Percentiles rank a stretch among this genome's conserved stretches.
Evolutionary conservation across 257 asterid genomes (phyloP).

Genomic region (Nicotiana benthamiana): DNA sequence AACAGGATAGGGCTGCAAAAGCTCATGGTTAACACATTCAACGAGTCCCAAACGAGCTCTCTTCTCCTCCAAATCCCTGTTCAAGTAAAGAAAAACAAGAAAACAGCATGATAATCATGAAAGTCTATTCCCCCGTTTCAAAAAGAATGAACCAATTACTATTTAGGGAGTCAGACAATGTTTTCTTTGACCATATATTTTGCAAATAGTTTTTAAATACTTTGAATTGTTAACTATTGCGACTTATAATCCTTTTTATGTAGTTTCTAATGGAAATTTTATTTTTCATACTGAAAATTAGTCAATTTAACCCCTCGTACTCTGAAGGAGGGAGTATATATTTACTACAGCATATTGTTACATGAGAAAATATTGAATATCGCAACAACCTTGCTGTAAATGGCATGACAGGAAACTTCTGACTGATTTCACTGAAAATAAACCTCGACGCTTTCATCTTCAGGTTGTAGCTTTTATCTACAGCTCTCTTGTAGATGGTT

Average conservation of each 20-base stretch:
- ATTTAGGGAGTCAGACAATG: no score
- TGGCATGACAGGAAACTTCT: conserved; percentile 73
- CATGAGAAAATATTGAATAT: background rate
- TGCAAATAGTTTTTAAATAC: no score
- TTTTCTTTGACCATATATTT: no score
- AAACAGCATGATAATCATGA: background rate
- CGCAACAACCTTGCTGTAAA: conserved; percentile 51
- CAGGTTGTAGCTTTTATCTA: conserved; percentile 71
- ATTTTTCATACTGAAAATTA: no score
- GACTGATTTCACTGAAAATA: conserved; percentile 87
- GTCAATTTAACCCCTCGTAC: no score
- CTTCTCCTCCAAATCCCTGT: conserved; percentile 95
- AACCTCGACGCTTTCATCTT: conserved; percentile 92
- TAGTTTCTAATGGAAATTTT: no score
- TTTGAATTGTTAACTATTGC: no score
- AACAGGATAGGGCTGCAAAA: conserved; percentile 91
- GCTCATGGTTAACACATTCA: conserved; percentile 91
- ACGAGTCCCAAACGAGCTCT: conserved; percentile 80
- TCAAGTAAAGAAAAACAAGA: background rate
- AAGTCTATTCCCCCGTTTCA: background rate
- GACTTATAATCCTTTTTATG: no score
- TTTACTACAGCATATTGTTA: background rate
- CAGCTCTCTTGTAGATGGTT: conserved; percentile 94
- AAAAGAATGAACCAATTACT: no score
- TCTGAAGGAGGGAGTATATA: background rate